Base-by-base conservation (phyloP, 228 moss, liverwort and hornwort species). In the Sphagnum magellanicum region DNA sequence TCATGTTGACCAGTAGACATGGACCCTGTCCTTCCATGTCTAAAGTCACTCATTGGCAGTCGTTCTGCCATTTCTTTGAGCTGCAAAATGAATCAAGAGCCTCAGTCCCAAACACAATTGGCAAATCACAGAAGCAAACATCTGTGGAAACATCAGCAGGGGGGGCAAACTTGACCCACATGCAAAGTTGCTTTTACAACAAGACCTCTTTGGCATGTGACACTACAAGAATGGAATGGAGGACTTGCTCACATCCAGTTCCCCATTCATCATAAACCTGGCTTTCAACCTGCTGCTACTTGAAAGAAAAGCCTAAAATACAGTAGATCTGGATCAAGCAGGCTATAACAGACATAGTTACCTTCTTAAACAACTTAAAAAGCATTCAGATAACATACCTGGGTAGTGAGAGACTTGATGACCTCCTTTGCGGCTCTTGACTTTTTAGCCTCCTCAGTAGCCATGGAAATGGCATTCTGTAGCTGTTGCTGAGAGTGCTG, bases 1-100 rank as follows among this genome's bases (percentile, higher is more conserved):
- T 94, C 92, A 63, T 87, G 85, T 64, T 87, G 85, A 60, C 71
- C 77, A 72, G 85, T 74, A 71, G 81, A 81, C 71, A 82, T 64
- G 53, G 91, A 80, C 64, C 81, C 88, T 53, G 86, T 84, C 69
- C 92, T 89, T 16, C 89, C 74, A 50, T 88, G 88, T 52, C 79
- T 90, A 67, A 89, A 87, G 59, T 75, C 79, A 59, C 93, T 92
- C 72, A 88, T 84, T 73, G 98, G 94, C 63, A 98, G 74, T 83
- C 90, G 87, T 76, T 98, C 98, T 53, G 98, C 98, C 90, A 98
- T 83, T 75, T 98, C 98, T 71, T 90, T 91, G 63, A 98, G 92
- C 98, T 98, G 94, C 79, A 87, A 55, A 65, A 32, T 14, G 3
- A 7, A 51, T 5, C 66, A 47, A 67, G 6, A 17, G 14, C 15